phyloP scores from a whole-genome alignment of 169 alveolate species.

The Eimeria maxima region DNA sequence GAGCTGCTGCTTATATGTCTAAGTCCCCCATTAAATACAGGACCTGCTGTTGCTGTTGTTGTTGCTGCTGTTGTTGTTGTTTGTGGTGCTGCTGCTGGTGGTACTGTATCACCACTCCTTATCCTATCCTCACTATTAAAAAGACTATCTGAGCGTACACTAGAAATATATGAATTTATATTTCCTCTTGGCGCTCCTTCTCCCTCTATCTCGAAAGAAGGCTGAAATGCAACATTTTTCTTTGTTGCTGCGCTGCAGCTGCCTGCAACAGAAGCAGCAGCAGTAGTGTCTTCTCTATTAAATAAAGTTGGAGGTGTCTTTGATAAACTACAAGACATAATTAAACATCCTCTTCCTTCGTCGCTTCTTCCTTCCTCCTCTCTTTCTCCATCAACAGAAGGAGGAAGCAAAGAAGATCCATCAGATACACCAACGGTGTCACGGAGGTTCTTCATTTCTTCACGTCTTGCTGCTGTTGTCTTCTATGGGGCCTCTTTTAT shows the following conservation, averaged over 20 bases:
- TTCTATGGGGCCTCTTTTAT: not conserved
- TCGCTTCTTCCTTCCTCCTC: not conserved
- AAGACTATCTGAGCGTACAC: conserved; percentile 36
- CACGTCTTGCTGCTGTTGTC: not conserved
- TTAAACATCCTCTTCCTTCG: not conserved
- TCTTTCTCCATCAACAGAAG: not conserved
- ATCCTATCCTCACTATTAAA: not conserved
- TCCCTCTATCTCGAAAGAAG: not conserved
- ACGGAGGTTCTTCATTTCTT: not conserved
- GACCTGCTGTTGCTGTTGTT: not conserved
- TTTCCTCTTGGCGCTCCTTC: not conserved
- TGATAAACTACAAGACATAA: not conserved
- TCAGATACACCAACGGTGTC: not conserved
- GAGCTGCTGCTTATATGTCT: not conserved
- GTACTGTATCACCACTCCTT: not conserved
- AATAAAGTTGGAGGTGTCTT: not conserved
- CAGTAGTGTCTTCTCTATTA: not conserved
- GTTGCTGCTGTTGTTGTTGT: not conserved
- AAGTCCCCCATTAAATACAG: not conserved
- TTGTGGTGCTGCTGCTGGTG: not conserved
- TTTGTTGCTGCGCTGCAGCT: no score
- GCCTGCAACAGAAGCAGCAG: not conserved
- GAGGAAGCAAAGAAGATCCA: not conserved
- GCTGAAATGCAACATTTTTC: not conserved
- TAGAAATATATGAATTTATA: not conserved